phyloP scores from a whole-genome alignment of 2,329 filamentous ascomycete genomes.

The Monosporascus cannonballus region DNA sequence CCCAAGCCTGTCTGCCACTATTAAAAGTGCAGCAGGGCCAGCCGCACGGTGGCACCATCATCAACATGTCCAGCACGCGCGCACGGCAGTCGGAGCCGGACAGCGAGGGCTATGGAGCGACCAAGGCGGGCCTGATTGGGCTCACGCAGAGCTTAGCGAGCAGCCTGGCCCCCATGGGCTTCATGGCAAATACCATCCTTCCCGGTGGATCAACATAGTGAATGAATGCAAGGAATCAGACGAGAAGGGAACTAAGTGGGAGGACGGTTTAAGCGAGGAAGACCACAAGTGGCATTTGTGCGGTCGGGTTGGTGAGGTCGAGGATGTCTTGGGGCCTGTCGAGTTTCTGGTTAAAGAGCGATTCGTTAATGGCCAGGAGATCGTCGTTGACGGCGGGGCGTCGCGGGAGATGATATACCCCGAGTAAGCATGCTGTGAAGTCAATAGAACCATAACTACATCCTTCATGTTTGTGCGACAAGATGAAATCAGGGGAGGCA shows the following conservation, averaged over 20 bases:
- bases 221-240: slow-evolving; percentile 29
- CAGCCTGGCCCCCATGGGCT: slow-evolving; percentile 33
- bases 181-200: slow-evolving; percentile 42
- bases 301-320: slow-evolving; percentile 42
- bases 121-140: slow-evolving; percentile 44
- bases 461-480: no score
- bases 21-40: slow-evolving; percentile 8
- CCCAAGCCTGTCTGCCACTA: slow-evolving; percentile 22
- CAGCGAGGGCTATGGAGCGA: slow-evolving; percentile 43
- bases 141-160: slow-evolving; percentile 43
- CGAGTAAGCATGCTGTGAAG: slow-evolving; percentile 8
- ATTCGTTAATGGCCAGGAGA: slow-evolving; percentile 23
- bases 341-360: slow-evolving; percentile 20
- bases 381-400: slow-evolving; percentile 25
- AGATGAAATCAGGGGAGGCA: no score
- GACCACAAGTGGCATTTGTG: slow-evolving; percentile 44
- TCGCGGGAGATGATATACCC: slow-evolving; percentile 27
- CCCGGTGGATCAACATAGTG: slow-evolving; percentile 45
- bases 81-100: slow-evolving; percentile 41
- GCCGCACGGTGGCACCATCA: slow-evolving; percentile 23
- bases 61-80: slow-evolving; percentile 45
- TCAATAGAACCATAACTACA: no score
- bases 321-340: slow-evolving; percentile 30
- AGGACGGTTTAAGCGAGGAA: slow-evolving; percentile 36
- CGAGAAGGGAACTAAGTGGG: slow-evolving; percentile 34